Evolutionary conservation across 257 asterid species (phyloP).

Genomic region (Solanum verrucosum): DNA sequence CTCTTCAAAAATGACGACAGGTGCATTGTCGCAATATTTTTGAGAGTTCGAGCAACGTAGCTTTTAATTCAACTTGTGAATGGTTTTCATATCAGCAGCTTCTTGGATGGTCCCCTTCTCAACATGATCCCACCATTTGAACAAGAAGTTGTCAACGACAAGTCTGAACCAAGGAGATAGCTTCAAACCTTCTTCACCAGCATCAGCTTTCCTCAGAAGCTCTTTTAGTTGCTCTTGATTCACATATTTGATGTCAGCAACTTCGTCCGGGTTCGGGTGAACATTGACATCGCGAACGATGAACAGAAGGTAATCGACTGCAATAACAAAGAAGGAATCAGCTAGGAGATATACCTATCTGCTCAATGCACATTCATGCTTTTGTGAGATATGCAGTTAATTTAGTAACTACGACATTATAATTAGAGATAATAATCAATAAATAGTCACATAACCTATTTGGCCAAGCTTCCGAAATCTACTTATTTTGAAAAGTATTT

Average conservation of each 20-base stretch:
- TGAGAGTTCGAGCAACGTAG: not conserved
- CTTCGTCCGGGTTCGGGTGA: slow-evolving; percentile 88
- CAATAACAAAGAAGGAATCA: not conserved
- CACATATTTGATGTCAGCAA: slow-evolving; percentile 61
- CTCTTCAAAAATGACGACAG: not conserved
- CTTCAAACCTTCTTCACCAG: slow-evolving; percentile 68
- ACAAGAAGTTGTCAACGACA: slow-evolving; percentile 77
- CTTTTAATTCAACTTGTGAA: slow-evolving; percentile 52
- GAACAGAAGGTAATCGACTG: slow-evolving; percentile 95
- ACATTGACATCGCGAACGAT: slow-evolving; percentile 68
- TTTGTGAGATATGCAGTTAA: not conserved
- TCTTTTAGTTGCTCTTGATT: slow-evolving; percentile 57
- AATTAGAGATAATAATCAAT: not conserved
- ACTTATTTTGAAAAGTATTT: not conserved
- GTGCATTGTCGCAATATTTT: not conserved
- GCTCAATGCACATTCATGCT: not conserved
- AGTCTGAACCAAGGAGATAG: slow-evolving; percentile 92
- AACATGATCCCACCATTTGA: slow-evolving; percentile 94
- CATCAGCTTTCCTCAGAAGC: slow-evolving; percentile 70
- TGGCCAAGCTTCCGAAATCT: not conserved
- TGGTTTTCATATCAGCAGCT: slow-evolving; percentile 71
- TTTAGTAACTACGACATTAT: not conserved
- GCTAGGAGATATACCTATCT: not conserved
- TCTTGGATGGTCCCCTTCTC: slow-evolving; percentile 57
- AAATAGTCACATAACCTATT: not conserved